Evolutionary conservation across 192 early-diverging fungal genomes (phyloP).

Genomic region (Mortierella claussenii): DNA sequence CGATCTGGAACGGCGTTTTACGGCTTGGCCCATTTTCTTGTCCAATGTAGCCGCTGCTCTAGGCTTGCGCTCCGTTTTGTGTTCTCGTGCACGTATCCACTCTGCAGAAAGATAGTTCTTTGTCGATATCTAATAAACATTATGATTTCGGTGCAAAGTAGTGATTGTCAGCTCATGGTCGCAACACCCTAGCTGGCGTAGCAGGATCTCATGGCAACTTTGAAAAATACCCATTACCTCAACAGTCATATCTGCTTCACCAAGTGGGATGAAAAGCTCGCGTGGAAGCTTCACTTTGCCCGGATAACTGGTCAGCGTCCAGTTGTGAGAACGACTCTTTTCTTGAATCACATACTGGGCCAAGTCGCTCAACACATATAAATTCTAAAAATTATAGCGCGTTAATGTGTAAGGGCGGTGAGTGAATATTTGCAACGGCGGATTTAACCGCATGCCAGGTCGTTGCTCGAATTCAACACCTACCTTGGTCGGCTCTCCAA

Average conservation of each 20-base stretch:
- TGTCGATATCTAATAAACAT: conserved; percentile 39
- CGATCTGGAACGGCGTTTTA: conserved; percentile 43
- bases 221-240: conserved; percentile 33
- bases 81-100: conserved; percentile 36
- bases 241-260: conserved; percentile 36
- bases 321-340: conserved; percentile 75
- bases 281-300: conserved; percentile 71
- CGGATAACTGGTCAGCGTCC: conserved; percentile 85
- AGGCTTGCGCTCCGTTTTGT: conserved; percentile 32
- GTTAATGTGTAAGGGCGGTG: no score
- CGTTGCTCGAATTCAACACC: no score
- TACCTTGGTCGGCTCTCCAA: conserved; percentile 61
- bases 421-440: no score
- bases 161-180: no score
- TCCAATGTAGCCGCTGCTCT: conserved; percentile 1
- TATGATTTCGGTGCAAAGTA: no score
- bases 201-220: no score
- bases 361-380: conserved; percentile 89
- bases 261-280: conserved; percentile 71
- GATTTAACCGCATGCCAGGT: no score
- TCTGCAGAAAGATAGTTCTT: conserved; percentile 39
- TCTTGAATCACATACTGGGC: conserved; percentile 83
- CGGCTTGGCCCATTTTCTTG: conserved; percentile 44
- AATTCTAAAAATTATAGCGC: conserved; percentile 63
- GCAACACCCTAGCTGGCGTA: no score